phyloP scores from a whole-genome alignment of 2,329 filamentous ascomycete genomes.

The Tolypocladium capitatum region DNA sequence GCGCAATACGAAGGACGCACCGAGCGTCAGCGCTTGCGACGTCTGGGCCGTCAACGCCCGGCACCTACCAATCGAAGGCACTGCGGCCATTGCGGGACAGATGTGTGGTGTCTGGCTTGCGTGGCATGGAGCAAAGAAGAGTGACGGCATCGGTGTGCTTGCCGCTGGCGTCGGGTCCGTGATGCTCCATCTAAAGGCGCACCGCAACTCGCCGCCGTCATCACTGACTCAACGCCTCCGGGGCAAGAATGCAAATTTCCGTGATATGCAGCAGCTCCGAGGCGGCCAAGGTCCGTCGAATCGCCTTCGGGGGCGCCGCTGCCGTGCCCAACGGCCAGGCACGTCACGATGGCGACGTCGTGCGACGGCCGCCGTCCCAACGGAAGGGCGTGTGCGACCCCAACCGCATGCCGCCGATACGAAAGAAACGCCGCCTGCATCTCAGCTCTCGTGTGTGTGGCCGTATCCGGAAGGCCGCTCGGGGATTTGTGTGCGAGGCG shows the following conservation, averaged over 20 bases:
- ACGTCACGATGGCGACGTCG: background rate
- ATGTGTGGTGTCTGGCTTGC: background rate
- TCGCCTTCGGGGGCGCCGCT: background rate
- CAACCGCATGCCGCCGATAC: background rate
- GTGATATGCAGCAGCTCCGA: background rate
- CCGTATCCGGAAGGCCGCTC: background rate
- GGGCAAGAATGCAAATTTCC: background rate
- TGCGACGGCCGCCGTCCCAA: background rate
- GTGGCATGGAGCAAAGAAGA: background rate
- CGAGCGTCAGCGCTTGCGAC: background rate
- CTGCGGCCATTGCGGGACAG: background rate
- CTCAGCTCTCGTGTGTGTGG: background rate
- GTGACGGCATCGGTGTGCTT: too few relatives aligned
- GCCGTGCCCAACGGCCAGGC: background rate
- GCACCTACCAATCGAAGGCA: background rate
- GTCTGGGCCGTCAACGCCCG: background rate
- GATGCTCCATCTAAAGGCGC: background rate
- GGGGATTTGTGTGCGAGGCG: background rate
- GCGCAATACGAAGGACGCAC: conserved; percentile 3
- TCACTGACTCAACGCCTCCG: background rate
- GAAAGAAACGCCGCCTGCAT: background rate
- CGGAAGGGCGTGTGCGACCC: background rate
- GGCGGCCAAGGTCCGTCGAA: background rate
- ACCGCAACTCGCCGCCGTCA: too few relatives aligned
- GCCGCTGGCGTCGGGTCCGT: too few relatives aligned